Percentiles rank a stretch among this genome's conserved stretches.
These are phyloP conservation scores for Diaporthe sp. DNA, from an alignment of 2,329 filamentous ascomycete species.

Conservation along the genomic window DNA sequence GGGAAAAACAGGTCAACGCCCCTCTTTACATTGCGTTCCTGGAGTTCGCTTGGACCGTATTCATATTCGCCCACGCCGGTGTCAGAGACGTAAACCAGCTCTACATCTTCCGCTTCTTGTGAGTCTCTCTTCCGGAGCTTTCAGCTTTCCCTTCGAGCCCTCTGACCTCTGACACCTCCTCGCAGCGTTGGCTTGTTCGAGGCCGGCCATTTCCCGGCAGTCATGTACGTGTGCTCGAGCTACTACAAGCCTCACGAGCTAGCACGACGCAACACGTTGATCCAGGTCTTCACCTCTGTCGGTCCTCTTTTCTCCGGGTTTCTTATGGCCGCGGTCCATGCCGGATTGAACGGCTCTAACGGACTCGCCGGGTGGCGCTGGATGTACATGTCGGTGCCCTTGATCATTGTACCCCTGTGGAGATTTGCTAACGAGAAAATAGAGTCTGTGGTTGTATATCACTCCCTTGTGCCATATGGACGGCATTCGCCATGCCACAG, in stretches of 20 bases:
- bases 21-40: conserved; percentile 20
- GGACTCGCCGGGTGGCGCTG: conserved; percentile 4
- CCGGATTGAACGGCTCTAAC: neutral
- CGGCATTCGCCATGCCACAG: conserved; percentile 9
- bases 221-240: conserved; percentile 50
- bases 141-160: fast-evolving
- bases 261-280: conserved; percentile 49
- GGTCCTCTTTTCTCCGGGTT: conserved; percentile 47
- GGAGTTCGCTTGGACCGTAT: conserved; percentile 12
- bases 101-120: conserved; percentile 13
- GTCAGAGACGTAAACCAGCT: neutral
- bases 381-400: neutral
- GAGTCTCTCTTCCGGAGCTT: neutral
- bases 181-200: conserved; percentile 49
- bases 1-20: neutral
- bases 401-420: fast-evolving
- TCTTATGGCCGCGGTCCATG: conserved; percentile 9
- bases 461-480: conserved; percentile 2
- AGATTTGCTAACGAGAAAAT: neutral
- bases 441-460: conserved; percentile 12
- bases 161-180: neutral
- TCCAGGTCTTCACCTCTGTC: conserved; percentile 48
- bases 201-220: conserved; percentile 49
- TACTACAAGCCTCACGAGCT: conserved; percentile 51
- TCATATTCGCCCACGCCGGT: conserved; percentile 12